A percentile compares a stretch with the other conserved stretches of the same genome.
Conservation (phyloP, 2,329 filamentous ascomycete species). For the Beauveria sp. region DNA sequence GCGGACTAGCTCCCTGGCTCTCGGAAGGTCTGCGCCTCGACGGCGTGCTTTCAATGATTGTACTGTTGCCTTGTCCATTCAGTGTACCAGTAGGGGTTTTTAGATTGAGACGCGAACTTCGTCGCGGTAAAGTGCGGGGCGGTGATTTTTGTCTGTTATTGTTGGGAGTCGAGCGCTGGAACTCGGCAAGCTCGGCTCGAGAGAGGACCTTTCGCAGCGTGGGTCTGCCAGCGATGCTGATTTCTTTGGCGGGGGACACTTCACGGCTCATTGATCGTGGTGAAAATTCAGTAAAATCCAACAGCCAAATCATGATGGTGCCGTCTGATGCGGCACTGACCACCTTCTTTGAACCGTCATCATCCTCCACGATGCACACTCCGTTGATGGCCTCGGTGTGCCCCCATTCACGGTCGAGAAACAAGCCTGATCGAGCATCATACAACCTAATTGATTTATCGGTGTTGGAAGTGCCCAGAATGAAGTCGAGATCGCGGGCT, state of each 20-base stretch:
- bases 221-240: slow-evolving; percentile 49
- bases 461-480: slow-evolving; percentile 85
- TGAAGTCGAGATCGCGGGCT: slow-evolving; percentile 51
- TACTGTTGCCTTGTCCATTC: slow-evolving; percentile 33
- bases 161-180: slow-evolving; percentile 45
- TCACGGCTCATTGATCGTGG: slow-evolving; percentile 39
- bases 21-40: slow-evolving; percentile 38
- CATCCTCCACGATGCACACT: slow-evolving; percentile 60
- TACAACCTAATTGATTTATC: slow-evolving; percentile 95
- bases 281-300: slow-evolving; percentile 42
- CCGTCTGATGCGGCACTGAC: slow-evolving; percentile 74
- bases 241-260: slow-evolving; percentile 46
- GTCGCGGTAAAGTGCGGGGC: slow-evolving; percentile 44
- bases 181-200: slow-evolving; percentile 77
- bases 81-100: slow-evolving; percentile 32
- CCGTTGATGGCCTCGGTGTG: slow-evolving; percentile 92
- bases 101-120: slow-evolving; percentile 45
- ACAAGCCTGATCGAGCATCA: slow-evolving; percentile 64
- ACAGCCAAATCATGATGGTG: slow-evolving; percentile 72
- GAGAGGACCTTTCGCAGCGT: slow-evolving; percentile 82
- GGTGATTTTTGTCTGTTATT: slow-evolving; percentile 44
- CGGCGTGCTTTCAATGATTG: slow-evolving; percentile 38
- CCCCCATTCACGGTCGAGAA: slow-evolving; percentile 86
- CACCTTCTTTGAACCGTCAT: slow-evolving; percentile 48
- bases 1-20: slow-evolving; percentile 39